Conservation (phyloP, 257 asterid species). For the Sherardia arvensis region DNA sequence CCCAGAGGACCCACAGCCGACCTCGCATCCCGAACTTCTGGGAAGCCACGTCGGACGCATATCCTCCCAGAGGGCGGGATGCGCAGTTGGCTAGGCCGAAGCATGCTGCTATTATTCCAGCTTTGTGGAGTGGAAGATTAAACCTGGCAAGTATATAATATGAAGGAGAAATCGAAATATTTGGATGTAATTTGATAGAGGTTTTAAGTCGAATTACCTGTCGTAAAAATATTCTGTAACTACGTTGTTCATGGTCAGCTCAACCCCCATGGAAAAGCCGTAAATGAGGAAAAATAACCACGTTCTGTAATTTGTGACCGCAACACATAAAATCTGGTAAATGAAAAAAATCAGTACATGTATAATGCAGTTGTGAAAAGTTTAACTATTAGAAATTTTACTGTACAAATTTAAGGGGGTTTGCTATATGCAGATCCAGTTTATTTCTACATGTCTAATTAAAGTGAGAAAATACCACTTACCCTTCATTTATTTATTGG, state of each 20-base stretch:
- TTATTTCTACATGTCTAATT: no score
- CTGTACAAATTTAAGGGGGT: no score
- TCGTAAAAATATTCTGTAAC: slow-evolving; percentile 51
- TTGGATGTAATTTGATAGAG: no score
- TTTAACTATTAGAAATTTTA: no score
- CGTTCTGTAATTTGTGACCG: slow-evolving; percentile 45
- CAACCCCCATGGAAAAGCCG: slow-evolving; percentile 57
- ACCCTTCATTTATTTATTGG: no score
- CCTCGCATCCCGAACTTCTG: slow-evolving; percentile 54
- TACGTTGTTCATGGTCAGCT: slow-evolving; percentile 42
- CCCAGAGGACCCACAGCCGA: slow-evolving; percentile 46
- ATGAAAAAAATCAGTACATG: neutral
- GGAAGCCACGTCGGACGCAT: slow-evolving; percentile 30
- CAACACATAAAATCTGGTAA: slow-evolving; percentile 32
- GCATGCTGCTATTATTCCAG: slow-evolving; percentile 48
- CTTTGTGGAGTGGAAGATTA: slow-evolving; percentile 41
- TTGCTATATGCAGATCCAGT: no score
- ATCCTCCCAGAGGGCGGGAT: slow-evolving; percentile 50
- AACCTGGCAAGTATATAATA: no score
- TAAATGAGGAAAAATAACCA: slow-evolving; percentile 51
- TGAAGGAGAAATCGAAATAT: no score
- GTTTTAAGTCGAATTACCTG: slow-evolving; percentile 26
- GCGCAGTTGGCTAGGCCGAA: slow-evolving; percentile 51
- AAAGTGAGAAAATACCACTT: no score
- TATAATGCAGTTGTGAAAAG: no score